A percentile compares a stretch with the other conserved stretches of the same genome.
Conservation (phyloP, 225 moss, liverwort and hornwort genomes). For the Pseudisothecium myosuroides region DNA sequence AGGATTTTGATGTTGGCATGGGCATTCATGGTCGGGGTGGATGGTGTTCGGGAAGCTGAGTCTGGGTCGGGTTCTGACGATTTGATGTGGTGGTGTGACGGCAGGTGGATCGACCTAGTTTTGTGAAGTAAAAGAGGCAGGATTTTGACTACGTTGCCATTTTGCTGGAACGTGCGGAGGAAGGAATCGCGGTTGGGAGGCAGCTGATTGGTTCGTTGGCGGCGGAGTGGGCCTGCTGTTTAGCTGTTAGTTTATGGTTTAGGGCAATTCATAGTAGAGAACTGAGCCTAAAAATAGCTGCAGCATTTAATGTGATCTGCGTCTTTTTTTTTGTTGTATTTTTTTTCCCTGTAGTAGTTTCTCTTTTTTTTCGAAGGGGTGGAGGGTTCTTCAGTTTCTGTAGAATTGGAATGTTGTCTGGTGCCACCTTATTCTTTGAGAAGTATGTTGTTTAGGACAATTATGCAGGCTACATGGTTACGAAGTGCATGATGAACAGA, state of each 20-base stretch:
- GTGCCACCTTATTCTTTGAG: slow-evolving; percentile 31
- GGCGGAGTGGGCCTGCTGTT: slow-evolving; percentile 11
- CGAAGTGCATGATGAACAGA: slow-evolving; percentile 2
- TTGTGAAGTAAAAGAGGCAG: slow-evolving; percentile 10
- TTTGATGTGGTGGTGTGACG: neutral
- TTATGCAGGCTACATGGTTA: slow-evolving; percentile 20
- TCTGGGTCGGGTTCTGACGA: neutral
- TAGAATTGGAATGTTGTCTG: slow-evolving; percentile 17
- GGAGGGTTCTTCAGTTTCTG: neutral
- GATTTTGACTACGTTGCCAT: slow-evolving; percentile 29
- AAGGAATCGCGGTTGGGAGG: neutral
- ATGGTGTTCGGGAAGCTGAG: neutral
- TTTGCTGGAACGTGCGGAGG: slow-evolving; percentile 5
- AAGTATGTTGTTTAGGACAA: slow-evolving; percentile 20
- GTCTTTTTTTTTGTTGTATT: neutral
- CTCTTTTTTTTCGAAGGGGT: neutral
- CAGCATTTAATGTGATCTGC: slow-evolving; percentile 20
- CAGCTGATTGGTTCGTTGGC: neutral
- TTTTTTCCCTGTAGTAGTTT: neutral
- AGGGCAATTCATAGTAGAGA: slow-evolving; percentile 15
- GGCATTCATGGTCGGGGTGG: neutral
- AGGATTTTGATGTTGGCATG: neutral
- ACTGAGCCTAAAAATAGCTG: slow-evolving; percentile 22
- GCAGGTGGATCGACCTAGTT: slow-evolving; percentile 62
- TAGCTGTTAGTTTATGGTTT: slow-evolving; percentile 17